phyloP scores from a whole-genome alignment of 2,329 filamentous ascomycete species.

The Penicillium sp. region DNA sequence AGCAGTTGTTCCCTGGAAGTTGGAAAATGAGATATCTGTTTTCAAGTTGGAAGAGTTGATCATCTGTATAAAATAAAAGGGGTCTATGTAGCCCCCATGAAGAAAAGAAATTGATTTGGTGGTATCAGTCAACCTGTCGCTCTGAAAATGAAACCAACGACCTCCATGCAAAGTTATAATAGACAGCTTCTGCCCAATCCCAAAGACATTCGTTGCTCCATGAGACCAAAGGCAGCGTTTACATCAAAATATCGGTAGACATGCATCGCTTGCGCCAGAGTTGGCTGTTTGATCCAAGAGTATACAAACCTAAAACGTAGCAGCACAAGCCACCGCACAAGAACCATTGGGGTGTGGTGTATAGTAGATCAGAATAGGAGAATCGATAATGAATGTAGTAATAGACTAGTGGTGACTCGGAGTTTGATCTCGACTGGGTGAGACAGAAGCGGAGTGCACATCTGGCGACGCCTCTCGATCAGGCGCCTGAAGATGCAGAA shows the following conservation, averaged over 20 bases:
- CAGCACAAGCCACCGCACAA: conserved; percentile 5
- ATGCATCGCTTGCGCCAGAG: conserved; percentile 5
- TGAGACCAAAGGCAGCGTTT: conserved; percentile 10
- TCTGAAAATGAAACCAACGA: conserved; percentile 15
- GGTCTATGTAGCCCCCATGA: background rate
- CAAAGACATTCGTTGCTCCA: conserved; percentile 10
- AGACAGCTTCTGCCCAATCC: conserved; percentile 7
- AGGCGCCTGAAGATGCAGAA: conserved; percentile 15
- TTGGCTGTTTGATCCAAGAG: conserved; percentile 2
- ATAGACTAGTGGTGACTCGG: conserved; percentile 13
- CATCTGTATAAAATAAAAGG: background rate
- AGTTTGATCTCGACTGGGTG: conserved; percentile 15
- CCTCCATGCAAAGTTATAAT: conserved; percentile 20
- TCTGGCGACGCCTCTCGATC: conserved; percentile 29
- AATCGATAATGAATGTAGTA: conserved; percentile 9
- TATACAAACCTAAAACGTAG: conserved; percentile 2
- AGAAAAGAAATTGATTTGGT: conserved; percentile 18
- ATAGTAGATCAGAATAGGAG: conserved; percentile 16
- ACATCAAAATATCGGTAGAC: conserved; percentile 16
- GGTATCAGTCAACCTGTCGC: conserved; percentile 23
- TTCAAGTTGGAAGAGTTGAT: background rate
- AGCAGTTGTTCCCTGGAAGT: background rate
- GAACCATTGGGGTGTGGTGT: conserved; percentile 14
- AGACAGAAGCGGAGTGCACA: conserved; percentile 23
- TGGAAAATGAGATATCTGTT: background rate